Percentiles rank a stretch among this genome's conserved stretches.
Evolutionary conservation across 768 basidiomycete species (phyloP).

Genomic region (Mycena alexandri): DNA sequence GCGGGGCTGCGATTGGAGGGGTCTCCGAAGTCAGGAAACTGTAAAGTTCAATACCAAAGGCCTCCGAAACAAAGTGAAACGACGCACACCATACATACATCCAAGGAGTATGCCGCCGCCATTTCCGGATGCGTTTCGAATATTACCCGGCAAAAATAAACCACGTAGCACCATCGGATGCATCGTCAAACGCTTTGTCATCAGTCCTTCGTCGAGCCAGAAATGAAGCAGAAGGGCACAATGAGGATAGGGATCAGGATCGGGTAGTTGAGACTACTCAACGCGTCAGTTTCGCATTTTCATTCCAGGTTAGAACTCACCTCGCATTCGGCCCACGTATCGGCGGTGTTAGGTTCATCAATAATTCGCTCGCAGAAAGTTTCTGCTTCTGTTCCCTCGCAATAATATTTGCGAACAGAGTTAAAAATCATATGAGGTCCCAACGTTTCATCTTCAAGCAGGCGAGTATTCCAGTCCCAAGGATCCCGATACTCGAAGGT

Average conservation of each 20-base stretch:
- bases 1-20: conserved; percentile 36
- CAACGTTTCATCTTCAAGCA: conserved; percentile 41
- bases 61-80: neutral
- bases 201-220: conserved; percentile 49
- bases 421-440: conserved; percentile 36
- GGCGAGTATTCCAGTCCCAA: conserved; percentile 44
- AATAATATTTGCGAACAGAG: conserved; percentile 43
- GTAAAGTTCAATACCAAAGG: conserved; percentile 32
- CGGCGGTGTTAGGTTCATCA: conserved; percentile 47
- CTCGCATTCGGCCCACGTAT: conserved; percentile 46
- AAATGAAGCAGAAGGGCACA: conserved; percentile 45
- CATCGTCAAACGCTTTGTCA: conserved; percentile 42
- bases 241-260: conserved; percentile 29
- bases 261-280: conserved; percentile 33
- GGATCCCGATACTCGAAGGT: conserved; percentile 46
- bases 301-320: conserved; percentile 18
- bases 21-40: conserved; percentile 40
- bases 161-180: conserved; percentile 46
- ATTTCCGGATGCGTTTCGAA: conserved; percentile 50
- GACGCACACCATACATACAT: conserved; percentile 42
- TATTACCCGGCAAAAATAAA: conserved; percentile 42
- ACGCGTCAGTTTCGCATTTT: too few species aligned
- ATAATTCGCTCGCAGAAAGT: conserved; percentile 36
- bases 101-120: conserved; percentile 47
- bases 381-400: conserved; percentile 13